Evolutionary conservation across 2,329 filamentous ascomycete species (phyloP), one percentile per base, ranked within the genome.

Genomic region (Stenocarpella maydis): DNA sequence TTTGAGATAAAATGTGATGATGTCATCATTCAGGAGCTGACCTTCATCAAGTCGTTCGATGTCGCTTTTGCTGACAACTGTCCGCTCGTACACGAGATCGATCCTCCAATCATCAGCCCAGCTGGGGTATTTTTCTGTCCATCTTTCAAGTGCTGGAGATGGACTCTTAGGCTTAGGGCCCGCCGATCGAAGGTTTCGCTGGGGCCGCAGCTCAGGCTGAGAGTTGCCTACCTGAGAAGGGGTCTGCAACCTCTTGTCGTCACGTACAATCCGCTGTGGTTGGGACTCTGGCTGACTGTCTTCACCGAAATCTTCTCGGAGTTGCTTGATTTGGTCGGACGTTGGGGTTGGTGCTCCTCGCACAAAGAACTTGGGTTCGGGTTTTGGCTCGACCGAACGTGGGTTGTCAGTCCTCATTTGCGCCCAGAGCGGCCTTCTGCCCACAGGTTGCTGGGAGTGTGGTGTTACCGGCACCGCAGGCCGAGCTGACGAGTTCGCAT

Each of bases 21-120:
- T 82, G 75, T 94, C 97, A 81, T 99, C 96, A 77, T 99, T 99
- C 52, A 99, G 81, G 70, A 92, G 97, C 74, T 97, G 88, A 15
- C 90, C 92, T 72, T 97, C 92, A 71, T 97, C 91, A 3, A 99
- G 86, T 50, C 93, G 87, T 24, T 85, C 81, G 41, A 98, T 89
- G 75, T 96, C 93, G n/a, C 86, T 83, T 71, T 86, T 89, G 68
- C 92, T 88, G 1, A 96, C 88, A 1, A 86, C 88, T 1, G 90
- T 88, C 71, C 89, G 86, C 61, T 88, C 90, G 76, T 88, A 94
- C 2, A 89, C 82, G 1, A 95, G 82, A 1, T 91, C 86, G 61
- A 82, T 83, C 19, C 83, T 80, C 88, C 88, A 91, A 0, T 79
- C 70, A 19, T 79, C 78, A 41, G 78, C 78, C 89, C 89, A 91